Conservation (phyloP, 108 stramenopile species). For the Craspedostauros australis region DNA sequence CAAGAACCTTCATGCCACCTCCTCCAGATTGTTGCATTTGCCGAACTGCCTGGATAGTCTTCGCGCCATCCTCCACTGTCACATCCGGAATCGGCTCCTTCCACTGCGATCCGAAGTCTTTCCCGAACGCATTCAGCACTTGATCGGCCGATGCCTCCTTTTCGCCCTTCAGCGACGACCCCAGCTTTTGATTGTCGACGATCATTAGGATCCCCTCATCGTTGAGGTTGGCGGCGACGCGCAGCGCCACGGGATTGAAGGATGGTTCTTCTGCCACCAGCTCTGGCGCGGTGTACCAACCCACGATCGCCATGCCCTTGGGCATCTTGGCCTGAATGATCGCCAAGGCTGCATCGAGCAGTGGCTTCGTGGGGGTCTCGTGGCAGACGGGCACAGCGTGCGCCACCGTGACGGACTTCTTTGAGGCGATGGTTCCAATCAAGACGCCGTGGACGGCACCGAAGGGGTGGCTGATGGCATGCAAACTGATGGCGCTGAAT, state of each 20-base stretch:
- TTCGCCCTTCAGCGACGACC: background rate
- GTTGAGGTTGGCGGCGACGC: constrained; percentile 31
- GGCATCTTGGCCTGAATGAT: constrained; percentile 16
- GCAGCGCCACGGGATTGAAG: constrained; percentile 34
- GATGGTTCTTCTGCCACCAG: constrained; percentile 18
- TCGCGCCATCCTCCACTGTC: constrained; percentile 6
- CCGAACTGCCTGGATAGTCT: constrained; percentile 3
- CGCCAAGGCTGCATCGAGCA: constrained; percentile 55
- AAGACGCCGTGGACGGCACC: constrained; percentile 57
- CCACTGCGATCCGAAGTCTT: constrained; percentile 48
- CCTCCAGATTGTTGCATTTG: background rate
- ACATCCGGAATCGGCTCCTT: constrained; percentile 10
- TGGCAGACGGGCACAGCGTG: constrained; percentile 67
- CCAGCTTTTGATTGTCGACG: background rate
- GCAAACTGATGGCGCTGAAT: constrained; percentile 38
- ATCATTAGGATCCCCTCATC: constrained; percentile 12
- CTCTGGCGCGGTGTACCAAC: constrained; percentile 66
- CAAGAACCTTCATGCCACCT: constrained; percentile 7
- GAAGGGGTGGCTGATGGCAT: constrained; percentile 35
- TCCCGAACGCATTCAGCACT: constrained; percentile 32
- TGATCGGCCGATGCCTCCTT: background rate
- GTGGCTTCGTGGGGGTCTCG: constrained; percentile 57
- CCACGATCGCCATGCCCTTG: constrained; percentile 32
- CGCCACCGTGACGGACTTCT: constrained; percentile 7
- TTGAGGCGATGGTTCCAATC: constrained; percentile 23